Conservation (phyloP, 306 rosid species). For the Ormosia emarginata region DNA sequence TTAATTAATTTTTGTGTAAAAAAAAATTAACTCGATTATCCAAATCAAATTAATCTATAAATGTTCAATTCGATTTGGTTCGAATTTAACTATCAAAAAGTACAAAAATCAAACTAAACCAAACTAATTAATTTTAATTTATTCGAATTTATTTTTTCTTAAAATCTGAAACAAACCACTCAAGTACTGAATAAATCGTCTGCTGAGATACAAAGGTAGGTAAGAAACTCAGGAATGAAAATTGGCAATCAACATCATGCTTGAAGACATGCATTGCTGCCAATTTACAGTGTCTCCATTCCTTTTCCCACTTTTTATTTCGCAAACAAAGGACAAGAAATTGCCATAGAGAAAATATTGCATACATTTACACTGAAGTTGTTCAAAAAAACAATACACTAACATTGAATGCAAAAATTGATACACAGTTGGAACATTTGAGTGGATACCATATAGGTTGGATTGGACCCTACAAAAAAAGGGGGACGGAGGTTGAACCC, state of each 20-base stretch:
- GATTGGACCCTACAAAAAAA: neutral
- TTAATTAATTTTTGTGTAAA: too few relatives aligned
- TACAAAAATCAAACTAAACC: too few relatives aligned
- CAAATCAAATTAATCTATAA: too few relatives aligned
- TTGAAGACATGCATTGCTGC: neutral
- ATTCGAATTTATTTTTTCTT: too few relatives aligned
- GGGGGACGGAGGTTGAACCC: neutral
- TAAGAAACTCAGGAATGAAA: neutral
- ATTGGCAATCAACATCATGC: neutral
- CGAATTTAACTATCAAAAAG: too few relatives aligned
- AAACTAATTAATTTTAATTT: too few relatives aligned
- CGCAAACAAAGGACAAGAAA: neutral
- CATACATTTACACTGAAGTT: neutral
- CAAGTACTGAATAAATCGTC: too few relatives aligned
- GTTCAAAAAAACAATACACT: neutral
- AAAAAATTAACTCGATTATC: too few relatives aligned
- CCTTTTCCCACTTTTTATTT: neutral
- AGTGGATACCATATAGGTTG: neutral
- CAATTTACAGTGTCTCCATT: neutral
- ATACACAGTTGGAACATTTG: neutral
- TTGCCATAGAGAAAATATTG: neutral
- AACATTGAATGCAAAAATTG: neutral
- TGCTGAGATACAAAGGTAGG: neutral
- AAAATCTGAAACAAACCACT: too few relatives aligned
- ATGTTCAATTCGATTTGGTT: too few relatives aligned